A percentile compares a stretch with the other conserved stretches of the same genome.
These are phyloP conservation scores for Alnus rubra DNA, from an alignment of 306 rosid species.

Conservation along the genomic window DNA sequence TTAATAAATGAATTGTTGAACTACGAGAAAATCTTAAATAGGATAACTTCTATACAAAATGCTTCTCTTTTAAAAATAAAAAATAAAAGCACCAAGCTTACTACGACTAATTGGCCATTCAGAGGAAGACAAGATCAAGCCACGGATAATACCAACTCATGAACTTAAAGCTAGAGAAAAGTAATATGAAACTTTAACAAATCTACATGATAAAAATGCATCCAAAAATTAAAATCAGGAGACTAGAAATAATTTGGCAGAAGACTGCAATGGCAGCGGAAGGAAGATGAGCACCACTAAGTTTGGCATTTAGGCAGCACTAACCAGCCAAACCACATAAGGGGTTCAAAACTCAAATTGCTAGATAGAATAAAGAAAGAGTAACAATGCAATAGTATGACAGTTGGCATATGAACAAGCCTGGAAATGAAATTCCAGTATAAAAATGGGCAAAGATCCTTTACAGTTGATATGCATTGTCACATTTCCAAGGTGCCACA, in stretches of 20 bases:
- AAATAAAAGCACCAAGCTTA: conserved; percentile 6
- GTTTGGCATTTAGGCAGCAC: neutral
- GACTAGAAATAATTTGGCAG: neutral
- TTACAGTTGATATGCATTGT: neutral
- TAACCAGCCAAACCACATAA: neutral
- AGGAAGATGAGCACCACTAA: neutral
- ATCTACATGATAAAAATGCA: neutral
- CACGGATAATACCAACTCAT: neutral
- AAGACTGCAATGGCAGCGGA: too few species aligned
- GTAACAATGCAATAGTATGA: neutral
- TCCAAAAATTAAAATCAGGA: neutral
- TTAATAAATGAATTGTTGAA: conserved; percentile 17
- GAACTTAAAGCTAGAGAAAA: neutral
- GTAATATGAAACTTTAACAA: neutral
- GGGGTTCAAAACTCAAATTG: neutral
- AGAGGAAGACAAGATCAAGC: conserved; percentile 4
- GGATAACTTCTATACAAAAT: neutral
- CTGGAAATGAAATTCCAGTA: neutral
- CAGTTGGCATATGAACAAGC: neutral
- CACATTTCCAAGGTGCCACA: neutral
- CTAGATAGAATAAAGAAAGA: neutral
- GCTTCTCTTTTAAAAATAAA: neutral
- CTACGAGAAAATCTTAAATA: conserved; percentile 6
- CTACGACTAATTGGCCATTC: neutral
- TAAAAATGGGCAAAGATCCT: neutral